These are phyloP conservation scores for Penicillium odoratum DNA, from an alignment of 495 filamentous ascomycete genomes.

Conservation along the genomic window DNA sequence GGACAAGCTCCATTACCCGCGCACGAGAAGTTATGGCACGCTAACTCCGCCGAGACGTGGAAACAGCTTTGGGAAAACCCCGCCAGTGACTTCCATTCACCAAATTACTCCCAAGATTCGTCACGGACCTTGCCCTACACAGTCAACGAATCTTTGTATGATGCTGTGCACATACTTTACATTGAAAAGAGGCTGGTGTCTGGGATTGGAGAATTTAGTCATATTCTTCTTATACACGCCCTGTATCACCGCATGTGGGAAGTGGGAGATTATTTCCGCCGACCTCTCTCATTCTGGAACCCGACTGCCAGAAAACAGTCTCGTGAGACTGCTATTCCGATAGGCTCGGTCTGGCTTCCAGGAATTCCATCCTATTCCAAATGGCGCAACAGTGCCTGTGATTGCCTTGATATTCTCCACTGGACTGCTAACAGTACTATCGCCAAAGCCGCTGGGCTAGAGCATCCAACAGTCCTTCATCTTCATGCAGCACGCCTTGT, in stretches of 20 bases:
- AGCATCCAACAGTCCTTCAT: constrained; percentile 53
- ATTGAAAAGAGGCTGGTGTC: constrained; percentile 49
- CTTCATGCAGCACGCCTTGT: constrained; percentile 51
- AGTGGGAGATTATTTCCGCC: constrained; percentile 47
- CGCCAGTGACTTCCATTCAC: constrained; percentile 20
- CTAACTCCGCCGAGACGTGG: constrained; percentile 39
- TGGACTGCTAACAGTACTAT: constrained; percentile 53
- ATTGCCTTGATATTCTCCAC: constrained; percentile 55
- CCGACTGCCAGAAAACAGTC: constrained; percentile 49
- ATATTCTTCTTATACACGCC: constrained; percentile 50
- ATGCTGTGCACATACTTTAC: constrained; percentile 47
- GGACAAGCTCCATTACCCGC: constrained; percentile 45
- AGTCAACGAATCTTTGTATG: constrained; percentile 42
- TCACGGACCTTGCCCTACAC: constrained; percentile 8
- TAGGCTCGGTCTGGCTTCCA: constrained; percentile 50
- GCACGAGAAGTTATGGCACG: constrained; percentile 50
- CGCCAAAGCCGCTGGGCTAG: constrained; percentile 45
- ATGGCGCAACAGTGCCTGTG: constrained; percentile 57
- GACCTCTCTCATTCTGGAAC: constrained; percentile 49
- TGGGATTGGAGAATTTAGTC: constrained; percentile 47
- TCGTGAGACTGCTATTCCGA: constrained; percentile 36
- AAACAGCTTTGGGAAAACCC: constrained; percentile 30
- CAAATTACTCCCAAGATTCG: background rate
- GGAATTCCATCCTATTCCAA: constrained; percentile 50
- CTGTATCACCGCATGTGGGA: constrained; percentile 54